Evolutionary conservation across 176 grass and related monocot genomes (phyloP), one percentile per base, ranked within the genome.

Genomic region (Phoenix roebelenii): DNA sequence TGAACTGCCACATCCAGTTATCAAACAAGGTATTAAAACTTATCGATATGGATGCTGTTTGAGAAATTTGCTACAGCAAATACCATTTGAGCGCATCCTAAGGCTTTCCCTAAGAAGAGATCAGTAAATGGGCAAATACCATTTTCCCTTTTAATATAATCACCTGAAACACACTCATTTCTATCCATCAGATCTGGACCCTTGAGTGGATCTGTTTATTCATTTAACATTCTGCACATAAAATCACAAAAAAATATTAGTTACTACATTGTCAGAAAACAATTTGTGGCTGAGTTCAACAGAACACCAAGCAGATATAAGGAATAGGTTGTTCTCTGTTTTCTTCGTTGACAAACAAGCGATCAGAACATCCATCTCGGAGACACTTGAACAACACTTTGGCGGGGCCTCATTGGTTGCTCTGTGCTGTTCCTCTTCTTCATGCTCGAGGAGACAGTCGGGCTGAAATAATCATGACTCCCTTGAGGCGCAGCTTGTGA

Each of bases 381-480:
- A 78, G 86, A 90, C 58, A 82, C 70, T 22, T 86, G 80, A 28
- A 78, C 72, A 24, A 63, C 62, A 50, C 68, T 74, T 59, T 68
- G 72, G 3, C 63, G 74, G 15, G 79, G 91, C 24, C 70, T 90
- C 32, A 71, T 65, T 2, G 68, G 86, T 64, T 81, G 80, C 19
- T 82, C 86, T 20, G 74, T 16, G 23, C 74, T 82, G 35, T 90
- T 90, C 50, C 80, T 86, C 68, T 83, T 89, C 80, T 95, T 95
- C 83, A 95, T 87, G 23, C 72, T 79, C 3, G 86, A 95, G 28
- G 91, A 95, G n/a, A 95, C 80, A 0, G 91, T 95, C 20, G 86
- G 86, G 80, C 86, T 85, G 64, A 79, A 10, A 55, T 90, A 95
- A 67, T 95, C 90, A 39, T 87, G 91, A 12, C 83, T 84, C 65